Percentiles rank a stretch among this genome's conserved stretches.
These are phyloP conservation scores for Baudoinia panamericana DNA, from an alignment of 495 filamentous ascomycete genomes.

Conservation along the genomic window DNA sequence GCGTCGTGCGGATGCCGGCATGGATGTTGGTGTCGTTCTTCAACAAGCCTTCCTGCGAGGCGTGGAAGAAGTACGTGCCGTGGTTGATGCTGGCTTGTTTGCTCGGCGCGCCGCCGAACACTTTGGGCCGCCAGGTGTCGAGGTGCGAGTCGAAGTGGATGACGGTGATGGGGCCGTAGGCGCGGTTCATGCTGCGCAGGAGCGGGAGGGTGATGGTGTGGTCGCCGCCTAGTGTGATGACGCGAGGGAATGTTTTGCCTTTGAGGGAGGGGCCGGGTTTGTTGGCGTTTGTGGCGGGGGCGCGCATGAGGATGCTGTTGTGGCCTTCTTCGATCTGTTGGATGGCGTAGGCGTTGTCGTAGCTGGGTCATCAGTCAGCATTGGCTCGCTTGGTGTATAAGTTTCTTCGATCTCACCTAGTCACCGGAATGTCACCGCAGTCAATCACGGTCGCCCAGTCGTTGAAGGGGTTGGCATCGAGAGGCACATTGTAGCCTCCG, in stretches of 20 bases:
- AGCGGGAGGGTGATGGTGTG: constrained; percentile 52
- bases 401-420: constrained; percentile 36
- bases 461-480: constrained; percentile 33
- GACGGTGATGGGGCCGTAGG: constrained; percentile 33
- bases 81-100: constrained; percentile 63
- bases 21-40: constrained; percentile 75
- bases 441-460: constrained; percentile 33
- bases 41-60: constrained; percentile 57
- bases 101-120: constrained; percentile 54
- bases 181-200: constrained; percentile 34
- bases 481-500: constrained; percentile 49
- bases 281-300: constrained; percentile 38
- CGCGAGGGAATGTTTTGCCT: constrained; percentile 40
- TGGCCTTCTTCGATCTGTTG: constrained; percentile 35
- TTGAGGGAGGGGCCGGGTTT: constrained; percentile 37
- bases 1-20: constrained; percentile 68
- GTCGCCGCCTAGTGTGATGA: constrained; percentile 39
- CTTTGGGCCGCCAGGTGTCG: constrained; percentile 50
- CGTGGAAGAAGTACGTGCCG: constrained; percentile 69
- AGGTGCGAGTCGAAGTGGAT: constrained; percentile 36
- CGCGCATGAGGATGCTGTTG: constrained; percentile 30
- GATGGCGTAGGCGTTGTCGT: constrained; percentile 33
- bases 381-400: no score
- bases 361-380: no score
- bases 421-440: constrained; percentile 33